These are phyloP conservation scores for Elongisporangium anandrum DNA, from an alignment of 352 stramenopile species.

Conservation along the genomic window DNA sequence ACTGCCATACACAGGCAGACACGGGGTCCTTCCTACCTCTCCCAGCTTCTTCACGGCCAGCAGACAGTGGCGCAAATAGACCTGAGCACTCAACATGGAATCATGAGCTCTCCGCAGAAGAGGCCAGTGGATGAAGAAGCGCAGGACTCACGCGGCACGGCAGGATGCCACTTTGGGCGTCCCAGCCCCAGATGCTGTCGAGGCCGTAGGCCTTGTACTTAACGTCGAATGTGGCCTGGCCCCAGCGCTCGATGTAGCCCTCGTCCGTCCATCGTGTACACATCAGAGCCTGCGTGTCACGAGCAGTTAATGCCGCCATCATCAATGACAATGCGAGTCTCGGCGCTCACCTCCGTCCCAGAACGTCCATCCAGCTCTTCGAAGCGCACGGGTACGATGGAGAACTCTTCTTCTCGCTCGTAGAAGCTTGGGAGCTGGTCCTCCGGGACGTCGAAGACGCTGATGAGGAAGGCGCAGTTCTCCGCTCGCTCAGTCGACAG, in stretches of 20 bases:
- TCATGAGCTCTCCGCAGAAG: not conserved
- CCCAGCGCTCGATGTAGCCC: conserved; percentile 78
- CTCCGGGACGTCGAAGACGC: conserved; percentile 63
- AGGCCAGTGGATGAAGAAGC: not conserved
- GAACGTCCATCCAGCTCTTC: conserved; percentile 45
- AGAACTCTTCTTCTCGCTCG: conserved; percentile 86
- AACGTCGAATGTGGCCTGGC: conserved; percentile 69
- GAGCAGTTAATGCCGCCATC: not conserved
- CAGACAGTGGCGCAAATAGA: conserved; percentile 93
- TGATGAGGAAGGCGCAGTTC: conserved; percentile 62
- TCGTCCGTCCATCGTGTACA: conserved; percentile 87
- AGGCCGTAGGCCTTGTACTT: conserved; percentile 86
- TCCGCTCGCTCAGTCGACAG: conserved; percentile 63
- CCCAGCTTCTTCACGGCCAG: conserved; percentile 82
- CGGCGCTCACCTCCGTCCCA: conserved; percentile 19
- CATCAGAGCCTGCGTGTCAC: conserved; percentile 51
- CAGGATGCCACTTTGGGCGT: conserved; percentile 69
- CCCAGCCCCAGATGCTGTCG: conserved; percentile 91
- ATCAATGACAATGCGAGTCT: not conserved
- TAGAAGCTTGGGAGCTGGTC: conserved; percentile 63
- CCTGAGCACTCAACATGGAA: conserved; percentile 16
- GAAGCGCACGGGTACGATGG: conserved; percentile 80
- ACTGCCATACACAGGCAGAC: no score
- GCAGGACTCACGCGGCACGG: conserved; percentile 63
- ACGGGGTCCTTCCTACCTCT: conserved; percentile 24